Conservation (phyloP, 495 filamentous ascomycete genomes). For the Hypoxylon subgilvum region DNA sequence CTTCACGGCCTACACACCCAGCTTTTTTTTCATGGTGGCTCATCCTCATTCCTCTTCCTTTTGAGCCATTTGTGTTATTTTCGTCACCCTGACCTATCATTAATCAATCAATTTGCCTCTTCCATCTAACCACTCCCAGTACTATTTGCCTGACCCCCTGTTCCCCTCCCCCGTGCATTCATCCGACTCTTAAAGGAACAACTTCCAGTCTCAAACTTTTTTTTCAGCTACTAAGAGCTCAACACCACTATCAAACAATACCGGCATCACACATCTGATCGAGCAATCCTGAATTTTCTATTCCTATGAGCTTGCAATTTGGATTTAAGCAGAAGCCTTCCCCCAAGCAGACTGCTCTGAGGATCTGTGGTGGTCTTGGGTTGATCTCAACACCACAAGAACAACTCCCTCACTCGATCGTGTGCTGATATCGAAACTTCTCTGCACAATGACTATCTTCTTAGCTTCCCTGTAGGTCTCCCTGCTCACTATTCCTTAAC, state of each 20-base stretch:
- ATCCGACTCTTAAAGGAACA: constrained; percentile 29
- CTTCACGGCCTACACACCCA: constrained; percentile 18
- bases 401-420: neutral
- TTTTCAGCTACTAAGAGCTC: constrained; percentile 11
- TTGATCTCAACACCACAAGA: constrained; percentile 7
- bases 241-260: neutral
- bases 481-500: constrained; percentile 3
- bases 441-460: constrained; percentile 75
- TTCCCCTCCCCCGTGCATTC: constrained; percentile 30
- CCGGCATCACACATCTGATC: neutral
- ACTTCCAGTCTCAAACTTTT: constrained; percentile 35
- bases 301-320: constrained; percentile 37
- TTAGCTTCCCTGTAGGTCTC: constrained; percentile 78
- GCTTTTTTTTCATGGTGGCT: constrained; percentile 24
- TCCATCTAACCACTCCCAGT: constrained; percentile 31
- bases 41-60: constrained; percentile 11
- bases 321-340: too few relatives aligned
- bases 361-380: constrained; percentile 16
- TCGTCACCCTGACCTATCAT: constrained; percentile 32
- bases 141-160: constrained; percentile 25
- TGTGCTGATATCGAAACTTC: neutral
- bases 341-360: constrained; percentile 17
- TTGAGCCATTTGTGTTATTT: constrained; percentile 12
- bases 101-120: constrained; percentile 9
- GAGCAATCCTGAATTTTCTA: neutral